phyloP scores from a whole-genome alignment of 2,329 filamentous ascomycete species.

The Karstenula rhodostoma region DNA sequence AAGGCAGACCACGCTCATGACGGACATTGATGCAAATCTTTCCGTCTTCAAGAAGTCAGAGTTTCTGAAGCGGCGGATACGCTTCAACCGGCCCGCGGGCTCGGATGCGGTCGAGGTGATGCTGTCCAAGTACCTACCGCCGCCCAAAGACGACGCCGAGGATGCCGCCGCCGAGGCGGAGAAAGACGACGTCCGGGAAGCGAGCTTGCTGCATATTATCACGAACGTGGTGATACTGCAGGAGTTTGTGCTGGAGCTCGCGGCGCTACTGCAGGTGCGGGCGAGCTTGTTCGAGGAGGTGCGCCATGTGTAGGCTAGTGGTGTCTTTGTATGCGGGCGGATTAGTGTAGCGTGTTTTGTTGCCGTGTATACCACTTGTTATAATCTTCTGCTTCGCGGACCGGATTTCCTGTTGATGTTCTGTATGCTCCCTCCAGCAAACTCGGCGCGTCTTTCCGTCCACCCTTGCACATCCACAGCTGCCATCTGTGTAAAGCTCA shows the following conservation, averaged over 20 bases:
- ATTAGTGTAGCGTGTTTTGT: neutral
- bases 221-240: slow-evolving; percentile 61
- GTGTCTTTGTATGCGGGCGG: neutral
- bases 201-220: slow-evolving; percentile 58
- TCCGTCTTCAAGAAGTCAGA: slow-evolving; percentile 40
- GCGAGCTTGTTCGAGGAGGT: slow-evolving; percentile 59
- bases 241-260: slow-evolving; percentile 59
- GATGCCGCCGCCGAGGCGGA: slow-evolving; percentile 15
- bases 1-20: slow-evolving; percentile 44
- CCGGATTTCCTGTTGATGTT: no score
- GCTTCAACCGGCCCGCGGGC: slow-evolving; percentile 39
- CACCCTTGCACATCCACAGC: no score
- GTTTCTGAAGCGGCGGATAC: slow-evolving; percentile 46
- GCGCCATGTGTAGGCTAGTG: slow-evolving; percentile 42
- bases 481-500: no score
- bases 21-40: slow-evolving; percentile 45
- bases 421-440: no score
- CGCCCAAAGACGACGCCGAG: slow-evolving; percentile 35
- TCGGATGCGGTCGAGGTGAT: slow-evolving; percentile 42
- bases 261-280: slow-evolving; percentile 58
- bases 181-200: slow-evolving; percentile 46
- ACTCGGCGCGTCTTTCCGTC: no score
- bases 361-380: neutral
- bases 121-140: slow-evolving; percentile 46
- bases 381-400: no score